Percentiles rank a stretch among this genome's conserved stretches.
Conservation (phyloP, 495 filamentous ascomycete genomes). For the Penicillium paradoxum region DNA sequence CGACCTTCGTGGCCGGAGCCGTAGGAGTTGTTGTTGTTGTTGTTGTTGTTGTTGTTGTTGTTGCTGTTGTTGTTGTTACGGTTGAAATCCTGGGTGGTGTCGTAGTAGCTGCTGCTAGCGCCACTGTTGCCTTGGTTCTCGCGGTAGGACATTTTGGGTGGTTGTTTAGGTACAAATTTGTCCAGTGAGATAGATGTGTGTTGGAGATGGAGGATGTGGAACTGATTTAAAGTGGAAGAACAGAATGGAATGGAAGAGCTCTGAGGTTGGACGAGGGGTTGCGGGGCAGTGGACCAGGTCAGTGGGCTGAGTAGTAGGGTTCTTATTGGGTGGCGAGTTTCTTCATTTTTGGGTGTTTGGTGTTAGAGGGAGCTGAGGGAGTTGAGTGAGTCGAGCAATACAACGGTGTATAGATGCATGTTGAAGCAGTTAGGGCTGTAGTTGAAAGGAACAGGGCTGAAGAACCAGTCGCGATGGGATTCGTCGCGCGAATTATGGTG, state of each 20-base stretch:
- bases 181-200: background rate
- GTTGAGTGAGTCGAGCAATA: too few species aligned
- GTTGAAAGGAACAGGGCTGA: too few species aligned
- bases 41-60: constrained; percentile 5
- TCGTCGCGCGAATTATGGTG: too few species aligned
- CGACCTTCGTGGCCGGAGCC: background rate
- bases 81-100: constrained; percentile 9
- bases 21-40: constrained; percentile 1
- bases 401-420: too few species aligned
- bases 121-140: constrained; percentile 4
- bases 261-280: constrained; percentile 4
- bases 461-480: too few species aligned
- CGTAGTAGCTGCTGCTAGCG: constrained; percentile 15
- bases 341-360: too few species aligned
- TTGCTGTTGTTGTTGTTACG: constrained; percentile 7
- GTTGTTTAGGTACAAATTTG: background rate
- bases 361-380: too few species aligned
- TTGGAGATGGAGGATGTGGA: background rate
- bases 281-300: constrained; percentile 9
- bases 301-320: too few species aligned
- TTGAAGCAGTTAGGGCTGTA: too few species aligned
- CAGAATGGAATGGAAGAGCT: constrained; percentile 2
- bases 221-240: background rate
- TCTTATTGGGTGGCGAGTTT: background rate
- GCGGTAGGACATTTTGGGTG: constrained; percentile 16